A percentile compares a stretch with the other conserved stretches of the same genome.
These are phyloP conservation scores for Solanum clarkiae DNA, from an alignment of 257 asterid species.

Conservation along the genomic window DNA sequence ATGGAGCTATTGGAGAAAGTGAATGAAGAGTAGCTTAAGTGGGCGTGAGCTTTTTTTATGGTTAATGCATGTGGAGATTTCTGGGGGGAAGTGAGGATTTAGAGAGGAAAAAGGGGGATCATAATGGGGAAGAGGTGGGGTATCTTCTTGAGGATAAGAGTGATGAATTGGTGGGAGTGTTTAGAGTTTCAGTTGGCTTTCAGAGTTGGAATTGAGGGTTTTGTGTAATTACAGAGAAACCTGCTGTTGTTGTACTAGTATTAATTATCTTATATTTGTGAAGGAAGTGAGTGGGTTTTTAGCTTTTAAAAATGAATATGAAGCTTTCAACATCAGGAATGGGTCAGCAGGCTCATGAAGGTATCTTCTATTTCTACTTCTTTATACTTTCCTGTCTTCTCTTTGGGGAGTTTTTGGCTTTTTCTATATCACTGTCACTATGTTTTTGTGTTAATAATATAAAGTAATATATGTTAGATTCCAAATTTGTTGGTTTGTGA, in stretches of 20 bases:
- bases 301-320: conserved; percentile 9
- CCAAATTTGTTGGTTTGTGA: not conserved
- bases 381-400: conserved; percentile 6
- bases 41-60: not conserved
- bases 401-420: conserved; percentile 1
- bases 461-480: not conserved
- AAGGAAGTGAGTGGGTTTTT: conserved; percentile 2
- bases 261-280: conserved; percentile 1
- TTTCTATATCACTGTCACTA: not conserved
- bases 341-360: conserved; percentile 49
- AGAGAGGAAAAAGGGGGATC: not conserved
- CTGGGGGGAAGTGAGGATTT: not conserved
- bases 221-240: not conserved
- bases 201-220: conserved; percentile 8
- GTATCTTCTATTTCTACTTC: conserved; percentile 13
- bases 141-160: not conserved
- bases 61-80: not conserved
- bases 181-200: conserved; percentile 19
- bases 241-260: not conserved
- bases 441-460: not conserved
- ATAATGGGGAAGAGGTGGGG: conserved; percentile 7
- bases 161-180: conserved; percentile 1
- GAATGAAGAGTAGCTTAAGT: conserved; percentile 4
- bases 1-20: conserved; percentile 19
- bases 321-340: conserved; percentile 54